Evolutionary conservation across 305 asterid species (phyloP).

Genomic region (Fraxinus sp.): DNA sequence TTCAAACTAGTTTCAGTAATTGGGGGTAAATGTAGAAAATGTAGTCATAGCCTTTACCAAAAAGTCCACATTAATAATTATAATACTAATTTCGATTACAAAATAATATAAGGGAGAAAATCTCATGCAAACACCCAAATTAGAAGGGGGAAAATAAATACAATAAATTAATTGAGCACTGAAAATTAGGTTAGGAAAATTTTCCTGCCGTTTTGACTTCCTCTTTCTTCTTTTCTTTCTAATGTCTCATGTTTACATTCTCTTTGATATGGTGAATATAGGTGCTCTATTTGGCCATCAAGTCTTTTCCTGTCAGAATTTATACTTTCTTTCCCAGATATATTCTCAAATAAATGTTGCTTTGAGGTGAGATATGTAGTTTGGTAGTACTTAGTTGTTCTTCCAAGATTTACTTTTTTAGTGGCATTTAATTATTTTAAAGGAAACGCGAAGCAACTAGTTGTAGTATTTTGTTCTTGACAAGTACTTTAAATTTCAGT

Average conservation of each 20-base stretch:
- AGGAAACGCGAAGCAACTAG: not conserved
- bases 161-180: not conserved
- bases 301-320: slow-evolving; percentile 93
- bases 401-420: not conserved
- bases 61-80: not conserved
- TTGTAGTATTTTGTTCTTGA: not conserved
- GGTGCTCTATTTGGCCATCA: slow-evolving; percentile 99
- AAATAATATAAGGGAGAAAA: not conserved
- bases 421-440: not conserved
- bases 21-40: not conserved
- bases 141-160: not conserved
- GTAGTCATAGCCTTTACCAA: not conserved
- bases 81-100: too few relatives aligned
- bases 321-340: slow-evolving; percentile 80
- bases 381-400: not conserved
- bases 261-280: slow-evolving; percentile 30
- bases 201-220: not conserved
- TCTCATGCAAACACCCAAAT: not conserved
- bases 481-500: not conserved
- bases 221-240: not conserved
- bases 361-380: slow-evolving; percentile 70
- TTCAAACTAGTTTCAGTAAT: not conserved
- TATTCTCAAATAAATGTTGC: slow-evolving; percentile 71
- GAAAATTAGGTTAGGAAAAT: not conserved
- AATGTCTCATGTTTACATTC: not conserved